A percentile compares a stretch with the other conserved stretches of the same genome.
These are phyloP conservation scores for Torrubiella hemipterigena DNA, from an alignment of 2,329 filamentous ascomycete species.

Conservation along the genomic window DNA sequence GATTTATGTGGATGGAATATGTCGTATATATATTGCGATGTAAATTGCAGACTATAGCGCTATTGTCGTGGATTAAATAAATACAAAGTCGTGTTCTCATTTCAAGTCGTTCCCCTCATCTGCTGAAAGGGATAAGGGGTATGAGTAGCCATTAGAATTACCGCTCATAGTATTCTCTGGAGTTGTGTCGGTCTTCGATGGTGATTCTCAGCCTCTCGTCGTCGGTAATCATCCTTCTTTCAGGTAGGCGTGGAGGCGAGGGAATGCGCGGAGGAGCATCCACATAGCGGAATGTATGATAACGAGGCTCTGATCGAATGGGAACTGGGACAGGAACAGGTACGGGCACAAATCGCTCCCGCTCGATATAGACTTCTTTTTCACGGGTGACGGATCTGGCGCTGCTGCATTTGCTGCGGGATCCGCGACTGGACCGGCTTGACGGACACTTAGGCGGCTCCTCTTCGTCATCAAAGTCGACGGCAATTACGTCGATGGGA, in stretches of 20 bases:
- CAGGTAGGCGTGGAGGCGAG: conserved; percentile 17
- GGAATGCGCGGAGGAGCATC: conserved; percentile 33
- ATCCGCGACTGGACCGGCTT: conserved; percentile 15
- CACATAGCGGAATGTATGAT: conserved; percentile 41
- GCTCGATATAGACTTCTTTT: conserved; percentile 38
- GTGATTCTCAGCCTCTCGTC: conserved; percentile 15
- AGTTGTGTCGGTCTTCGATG: conserved; percentile 14
- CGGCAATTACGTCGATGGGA: conserved; percentile 25
- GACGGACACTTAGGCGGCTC: conserved; percentile 4
- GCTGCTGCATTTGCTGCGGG: conserved; percentile 17
- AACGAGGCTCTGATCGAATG: conserved; percentile 19
- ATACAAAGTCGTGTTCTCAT: too few species aligned
- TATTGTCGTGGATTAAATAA: too few species aligned
- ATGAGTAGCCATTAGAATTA: too few species aligned
- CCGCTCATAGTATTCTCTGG: too few species aligned
- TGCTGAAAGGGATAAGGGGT: too few species aligned
- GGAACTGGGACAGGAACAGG: conserved; percentile 29
- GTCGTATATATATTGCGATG: too few species aligned
- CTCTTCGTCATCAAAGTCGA: conserved; percentile 23
- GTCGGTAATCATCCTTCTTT: conserved; percentile 16
- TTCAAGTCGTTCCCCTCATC: too few species aligned
- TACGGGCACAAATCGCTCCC: conserved; percentile 30
- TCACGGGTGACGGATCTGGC: conserved; percentile 18
- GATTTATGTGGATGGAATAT: too few species aligned
- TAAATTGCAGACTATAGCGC: too few species aligned